Evolutionary conservation across 306 rosid species (phyloP), one percentile per base, ranked within the genome.

Genomic region (Vigna reflexopilosa): DNA sequence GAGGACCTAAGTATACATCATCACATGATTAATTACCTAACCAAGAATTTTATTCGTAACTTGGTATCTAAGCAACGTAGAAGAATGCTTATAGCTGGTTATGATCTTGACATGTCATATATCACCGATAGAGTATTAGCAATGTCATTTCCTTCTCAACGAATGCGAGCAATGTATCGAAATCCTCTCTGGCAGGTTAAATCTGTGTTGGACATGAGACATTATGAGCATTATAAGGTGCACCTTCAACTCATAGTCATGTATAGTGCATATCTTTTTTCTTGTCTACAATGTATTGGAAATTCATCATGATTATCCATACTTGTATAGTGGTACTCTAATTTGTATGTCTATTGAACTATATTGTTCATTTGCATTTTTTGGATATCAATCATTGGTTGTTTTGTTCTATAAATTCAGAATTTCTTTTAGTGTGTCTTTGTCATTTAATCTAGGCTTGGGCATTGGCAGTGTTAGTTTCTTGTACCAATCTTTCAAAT

Each of bases 101-200:
- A 84, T 86, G 99, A 95, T 88, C 98, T 95, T 74, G 99, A 95
- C 87, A 95, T 95, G 99, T 83, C 99, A 30, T 93, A 93, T 79
- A 95, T 93, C 72, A 88, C 97, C 7, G 99, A 95, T 67, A 88
- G 85, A 26, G 51, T 95, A 15, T 71, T 95, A 51, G 99, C 98
- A 49, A 95, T 95, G 99, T 95, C 98, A 6, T 95, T 95, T 81
- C 99, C 99, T 40, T 90, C 99, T 0, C 91, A 95, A 67, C 91
- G 89, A 11, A 91, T 95, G 97, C 88, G 97, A 65, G 98, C 99
- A 32, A 40, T 95, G 93, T 93, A 84, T 70, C 90, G 98, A 62
- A 95, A 93, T 83, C 99, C 99, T 75, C 92, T 95, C 9, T 93
- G 99, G 99, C 99, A 95, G 83, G 98, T 95, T 67, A 93, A 95